A percentile compares a stretch with the other conserved stretches of the same genome.
phyloP scores from a whole-genome alignment of 768 basidiomycete genomes.

The Trametes cinnabarina region DNA sequence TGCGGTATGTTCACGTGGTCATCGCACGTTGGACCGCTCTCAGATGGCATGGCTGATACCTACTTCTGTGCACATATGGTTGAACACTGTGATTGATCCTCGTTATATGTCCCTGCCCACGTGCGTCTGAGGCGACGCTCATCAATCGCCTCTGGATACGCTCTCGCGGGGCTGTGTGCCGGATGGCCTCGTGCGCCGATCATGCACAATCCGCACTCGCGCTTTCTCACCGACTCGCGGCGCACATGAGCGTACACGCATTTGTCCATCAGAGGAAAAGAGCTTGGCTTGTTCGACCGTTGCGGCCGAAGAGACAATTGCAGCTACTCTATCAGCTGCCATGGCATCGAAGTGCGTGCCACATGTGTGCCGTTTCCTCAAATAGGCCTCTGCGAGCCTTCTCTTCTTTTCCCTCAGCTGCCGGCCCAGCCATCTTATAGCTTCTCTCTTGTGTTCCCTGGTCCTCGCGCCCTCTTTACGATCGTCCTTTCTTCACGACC shows the following conservation, averaged over 20 bases:
- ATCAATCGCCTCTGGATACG: neutral
- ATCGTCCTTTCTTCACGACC: neutral
- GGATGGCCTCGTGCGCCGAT: neutral
- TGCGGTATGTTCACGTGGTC: neutral
- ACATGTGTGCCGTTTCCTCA: slow-evolving; percentile 13
- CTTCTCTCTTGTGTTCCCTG: neutral
- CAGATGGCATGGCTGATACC: neutral
- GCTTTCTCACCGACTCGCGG: too few relatives aligned
- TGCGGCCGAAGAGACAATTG: neutral
- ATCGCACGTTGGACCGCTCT: neutral
- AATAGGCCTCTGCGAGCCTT: slow-evolving; percentile 13
- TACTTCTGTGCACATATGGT: too few relatives aligned
- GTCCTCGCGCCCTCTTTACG: slow-evolving; percentile 1
- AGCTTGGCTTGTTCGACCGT: neutral
- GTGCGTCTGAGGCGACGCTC: slow-evolving; percentile 6
- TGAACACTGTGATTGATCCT: too few relatives aligned
- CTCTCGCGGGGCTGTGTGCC: neutral
- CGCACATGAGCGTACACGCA: neutral
- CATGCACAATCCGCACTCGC: neutral
- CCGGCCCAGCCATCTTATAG: slow-evolving; percentile 19
- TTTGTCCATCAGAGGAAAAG: neutral
- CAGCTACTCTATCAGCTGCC: slow-evolving; percentile 5
- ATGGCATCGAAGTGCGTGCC: slow-evolving; percentile 14
- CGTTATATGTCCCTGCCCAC: too few relatives aligned
- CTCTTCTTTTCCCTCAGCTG: slow-evolving; percentile 13